Evolutionary conservation across 768 basidiomycete species (phyloP).

Genomic region (Naganishia kalamii): DNA sequence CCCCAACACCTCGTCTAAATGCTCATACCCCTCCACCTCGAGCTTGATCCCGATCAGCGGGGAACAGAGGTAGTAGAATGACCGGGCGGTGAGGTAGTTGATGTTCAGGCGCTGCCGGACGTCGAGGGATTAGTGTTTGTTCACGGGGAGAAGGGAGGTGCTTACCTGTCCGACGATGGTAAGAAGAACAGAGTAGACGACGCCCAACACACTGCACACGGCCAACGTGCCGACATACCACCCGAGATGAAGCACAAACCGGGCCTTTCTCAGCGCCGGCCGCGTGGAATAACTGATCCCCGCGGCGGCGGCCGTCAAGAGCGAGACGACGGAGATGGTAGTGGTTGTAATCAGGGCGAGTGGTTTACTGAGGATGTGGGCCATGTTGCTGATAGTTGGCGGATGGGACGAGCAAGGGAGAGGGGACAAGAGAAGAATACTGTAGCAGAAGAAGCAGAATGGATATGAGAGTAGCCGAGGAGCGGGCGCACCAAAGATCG

Average conservation of each 20-base stretch:
- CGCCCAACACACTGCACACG: slow-evolving; percentile 65
- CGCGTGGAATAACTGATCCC: slow-evolving; percentile 18
- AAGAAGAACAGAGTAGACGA: slow-evolving; percentile 57
- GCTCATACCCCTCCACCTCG: slow-evolving; percentile 78
- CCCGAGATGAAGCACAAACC: slow-evolving; percentile 60
- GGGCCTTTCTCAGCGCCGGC: slow-evolving; percentile 28
- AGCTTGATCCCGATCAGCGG: slow-evolving; percentile 62
- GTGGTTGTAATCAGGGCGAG: slow-evolving; percentile 36
- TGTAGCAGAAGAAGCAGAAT: too few species aligned
- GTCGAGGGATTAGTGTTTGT: neutral
- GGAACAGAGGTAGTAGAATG: slow-evolving; percentile 67
- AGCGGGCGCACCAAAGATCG: too few species aligned
- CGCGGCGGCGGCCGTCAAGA: slow-evolving; percentile 22
- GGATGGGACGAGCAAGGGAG: neutral
- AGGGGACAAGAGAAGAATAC: neutral
- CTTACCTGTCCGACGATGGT: slow-evolving; percentile 56
- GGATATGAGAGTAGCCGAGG: too few species aligned
- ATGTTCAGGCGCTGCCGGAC: slow-evolving; percentile 58
- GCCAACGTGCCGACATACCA: slow-evolving; percentile 67
- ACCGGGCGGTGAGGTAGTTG: slow-evolving; percentile 74
- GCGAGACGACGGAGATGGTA: slow-evolving; percentile 37
- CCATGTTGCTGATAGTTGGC: neutral
- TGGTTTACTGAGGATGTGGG: slow-evolving; percentile 34
- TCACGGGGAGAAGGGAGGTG: neutral
- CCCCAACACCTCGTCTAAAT: slow-evolving; percentile 53